Evolutionary conservation across 2,329 filamentous ascomycete genomes (phyloP), one percentile per base, ranked within the genome.

Genomic region (Paraconiothyrium sp.): DNA sequence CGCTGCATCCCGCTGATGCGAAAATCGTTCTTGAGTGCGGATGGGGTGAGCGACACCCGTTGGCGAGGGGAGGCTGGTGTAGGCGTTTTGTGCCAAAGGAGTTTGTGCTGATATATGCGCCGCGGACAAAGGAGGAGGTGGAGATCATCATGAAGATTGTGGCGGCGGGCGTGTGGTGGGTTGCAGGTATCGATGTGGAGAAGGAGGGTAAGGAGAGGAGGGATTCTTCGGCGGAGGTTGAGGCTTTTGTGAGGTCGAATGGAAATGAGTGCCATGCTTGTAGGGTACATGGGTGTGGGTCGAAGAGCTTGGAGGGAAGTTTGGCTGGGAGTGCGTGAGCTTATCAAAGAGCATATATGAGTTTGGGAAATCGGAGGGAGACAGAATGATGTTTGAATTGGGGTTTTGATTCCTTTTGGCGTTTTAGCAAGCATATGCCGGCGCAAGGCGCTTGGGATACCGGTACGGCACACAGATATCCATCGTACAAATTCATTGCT

Each of bases 21-120:
- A 87, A 84, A 69, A 82, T 90, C 55, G 85, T 95, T 20, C 80
- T 97, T 27, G 85, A 89, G 67, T 88, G 88, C 64, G 91, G 92
- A 1, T 96, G 93, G 92, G 93, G 90, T 1, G 89, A 96, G 80
- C 72, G 85, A 22, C 86, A 89, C 78, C 86, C 86, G 5, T 68
- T 93, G 58, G 89, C 91, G 8, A 86, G 87, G 70, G 89, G 88
- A 57, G 87, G 88, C 47, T 89, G 87, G 82, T 85, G 89, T 65
- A 83, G 84, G 63, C 85, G 88, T 72, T 91, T 91, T 54, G 88
- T 95, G 58, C 91, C 92, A 0, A 80, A 84, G 3, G 89, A 90
- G 46, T 96, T 96, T 76, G 83, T 92, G 60, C 89, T 96, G 88
- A 83, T 96, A 4, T 97, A 97, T 79, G 91, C 92, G 20, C 92